These are phyloP conservation scores for Cyathus striatus DNA, from an alignment of 768 basidiomycete species.

Conservation along the genomic window DNA sequence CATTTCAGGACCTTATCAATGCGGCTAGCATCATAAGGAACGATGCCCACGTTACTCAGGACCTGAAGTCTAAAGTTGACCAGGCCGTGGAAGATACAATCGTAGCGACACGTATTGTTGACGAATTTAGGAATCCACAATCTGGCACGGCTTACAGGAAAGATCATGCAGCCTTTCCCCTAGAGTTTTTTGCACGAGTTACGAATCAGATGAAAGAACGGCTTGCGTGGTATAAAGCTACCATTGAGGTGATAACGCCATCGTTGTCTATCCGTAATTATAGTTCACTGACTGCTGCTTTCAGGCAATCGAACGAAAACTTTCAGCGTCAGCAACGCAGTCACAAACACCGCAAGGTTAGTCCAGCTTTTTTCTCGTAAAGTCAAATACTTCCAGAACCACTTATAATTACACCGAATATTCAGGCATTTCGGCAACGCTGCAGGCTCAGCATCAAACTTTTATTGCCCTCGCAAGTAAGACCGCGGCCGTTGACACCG, in stretches of 20 bases:
- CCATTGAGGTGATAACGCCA: slow-evolving; percentile 59
- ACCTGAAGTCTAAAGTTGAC: slow-evolving; percentile 71
- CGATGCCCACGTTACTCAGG: slow-evolving; percentile 61
- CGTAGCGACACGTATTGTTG: slow-evolving; percentile 68
- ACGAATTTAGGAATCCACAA: slow-evolving; percentile 74
- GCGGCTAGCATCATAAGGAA: slow-evolving; percentile 58
- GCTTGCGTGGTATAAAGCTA: slow-evolving; percentile 73
- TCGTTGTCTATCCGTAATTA: slow-evolving; percentile 3
- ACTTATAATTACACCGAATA: no score
- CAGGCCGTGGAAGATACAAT: slow-evolving; percentile 80
- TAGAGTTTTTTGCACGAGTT: slow-evolving; percentile 77
- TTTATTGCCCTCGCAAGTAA: slow-evolving; percentile 75
- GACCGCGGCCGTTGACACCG: slow-evolving; percentile 68
- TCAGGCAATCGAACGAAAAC: slow-evolving; percentile 77
- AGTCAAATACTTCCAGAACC: no score
- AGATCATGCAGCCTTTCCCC: slow-evolving; percentile 75
- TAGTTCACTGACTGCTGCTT: slow-evolving; percentile 17
- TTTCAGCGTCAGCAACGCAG: slow-evolving; percentile 61
- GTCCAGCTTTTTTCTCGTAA: slow-evolving; percentile 6
- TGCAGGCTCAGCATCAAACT: slow-evolving; percentile 75
- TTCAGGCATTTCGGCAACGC: slow-evolving; percentile 65
- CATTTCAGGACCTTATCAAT: slow-evolving; percentile 60
- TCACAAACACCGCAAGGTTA: slow-evolving; percentile 75
- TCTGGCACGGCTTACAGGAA: slow-evolving; percentile 66
- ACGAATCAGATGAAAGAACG: slow-evolving; percentile 69